Percentiles rank a stretch among this genome's conserved stretches.
phyloP scores from a whole-genome alignment of 192 early-diverging fungal genomes.

The Gigaspora rosea region DNA sequence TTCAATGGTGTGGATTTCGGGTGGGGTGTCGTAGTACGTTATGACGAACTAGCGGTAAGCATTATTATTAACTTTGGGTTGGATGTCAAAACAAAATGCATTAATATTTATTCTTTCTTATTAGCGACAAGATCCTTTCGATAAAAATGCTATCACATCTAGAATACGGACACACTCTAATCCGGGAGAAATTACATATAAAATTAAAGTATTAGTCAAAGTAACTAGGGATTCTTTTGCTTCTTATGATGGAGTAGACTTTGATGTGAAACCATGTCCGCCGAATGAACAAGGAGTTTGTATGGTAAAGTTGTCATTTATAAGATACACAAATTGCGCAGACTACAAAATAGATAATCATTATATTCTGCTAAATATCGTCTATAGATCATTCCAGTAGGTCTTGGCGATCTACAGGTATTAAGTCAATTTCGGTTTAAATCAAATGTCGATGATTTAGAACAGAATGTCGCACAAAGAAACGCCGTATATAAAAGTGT shows the following conservation, averaged over 20 bases:
- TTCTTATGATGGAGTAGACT: conserved; percentile 43
- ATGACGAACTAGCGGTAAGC: conserved; percentile 52
- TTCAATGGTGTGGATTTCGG: conserved; percentile 78
- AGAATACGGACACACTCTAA: not conserved
- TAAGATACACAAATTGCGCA: too few relatives aligned
- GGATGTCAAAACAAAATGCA: too few relatives aligned
- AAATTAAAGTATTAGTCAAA: not conserved
- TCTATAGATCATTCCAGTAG: conserved; percentile 67
- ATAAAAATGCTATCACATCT: not conserved
- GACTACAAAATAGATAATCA: too few relatives aligned
- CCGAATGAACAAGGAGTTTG: conserved; percentile 52
- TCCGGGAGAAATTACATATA: not conserved
- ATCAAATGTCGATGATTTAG: conserved; percentile 67
- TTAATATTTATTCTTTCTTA: too few relatives aligned
- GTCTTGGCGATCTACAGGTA: conserved; percentile 71
- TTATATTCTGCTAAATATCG: too few relatives aligned
- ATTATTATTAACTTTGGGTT: not conserved
- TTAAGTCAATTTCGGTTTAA: conserved; percentile 75
- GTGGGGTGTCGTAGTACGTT: conserved; percentile 87
- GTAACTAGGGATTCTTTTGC: not conserved
- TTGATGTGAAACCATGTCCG: conserved; percentile 56
- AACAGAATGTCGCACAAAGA: conserved; percentile 53
- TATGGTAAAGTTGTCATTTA: conserved; percentile 32
- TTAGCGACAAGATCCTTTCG: too few relatives aligned
- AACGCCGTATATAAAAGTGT: conserved; percentile 69